phyloP scores from a whole-genome alignment of 371 early-diverging fungal genomes.

The Syncephalastrum sp. region DNA sequence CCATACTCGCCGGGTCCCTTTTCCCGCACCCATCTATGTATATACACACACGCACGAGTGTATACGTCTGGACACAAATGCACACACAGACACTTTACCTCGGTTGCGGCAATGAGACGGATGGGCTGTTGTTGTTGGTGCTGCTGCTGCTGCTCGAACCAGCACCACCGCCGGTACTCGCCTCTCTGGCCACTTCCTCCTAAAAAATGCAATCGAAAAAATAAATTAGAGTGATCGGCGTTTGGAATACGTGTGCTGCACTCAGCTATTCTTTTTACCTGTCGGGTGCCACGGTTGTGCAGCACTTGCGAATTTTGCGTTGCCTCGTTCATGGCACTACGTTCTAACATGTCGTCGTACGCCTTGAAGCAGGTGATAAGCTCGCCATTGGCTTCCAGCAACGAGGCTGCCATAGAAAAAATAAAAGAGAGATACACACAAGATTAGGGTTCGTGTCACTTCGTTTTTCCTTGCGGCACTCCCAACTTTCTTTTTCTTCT shows the following conservation, averaged over 20 bases:
- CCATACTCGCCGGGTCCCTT: conserved; percentile 2
- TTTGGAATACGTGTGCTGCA: conserved; percentile 1
- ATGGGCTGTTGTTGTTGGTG: conserved; percentile 1
- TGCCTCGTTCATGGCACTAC: conserved; percentile 34
- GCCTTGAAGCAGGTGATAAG: conserved; percentile 43
- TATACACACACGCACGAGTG: neutral
- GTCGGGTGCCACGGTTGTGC: conserved; percentile 31
- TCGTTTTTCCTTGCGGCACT: no score
- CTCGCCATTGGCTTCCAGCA: conserved; percentile 47
- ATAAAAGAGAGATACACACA: neutral
- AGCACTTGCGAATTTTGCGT: conserved; percentile 34
- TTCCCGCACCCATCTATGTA: neutral
- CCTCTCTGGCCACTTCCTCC: neutral
- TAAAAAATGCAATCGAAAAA: conserved; percentile 4
- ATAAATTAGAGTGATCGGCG: conserved; percentile 7
- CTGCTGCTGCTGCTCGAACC: conserved; percentile 5
- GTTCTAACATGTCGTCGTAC: conserved; percentile 53
- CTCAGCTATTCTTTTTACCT: conserved; percentile 7
- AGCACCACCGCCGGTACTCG: conserved; percentile 2
- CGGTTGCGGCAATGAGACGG: neutral
- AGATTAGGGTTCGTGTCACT: no score
- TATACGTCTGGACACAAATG: neutral
- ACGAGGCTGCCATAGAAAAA: conserved; percentile 25
- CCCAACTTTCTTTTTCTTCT: no score
- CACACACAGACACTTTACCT: no score